A percentile compares a stretch with the other conserved stretches of the same genome.
These are phyloP conservation scores for Lentinula raphanica DNA, from an alignment of 768 basidiomycete species.

Conservation along the genomic window DNA sequence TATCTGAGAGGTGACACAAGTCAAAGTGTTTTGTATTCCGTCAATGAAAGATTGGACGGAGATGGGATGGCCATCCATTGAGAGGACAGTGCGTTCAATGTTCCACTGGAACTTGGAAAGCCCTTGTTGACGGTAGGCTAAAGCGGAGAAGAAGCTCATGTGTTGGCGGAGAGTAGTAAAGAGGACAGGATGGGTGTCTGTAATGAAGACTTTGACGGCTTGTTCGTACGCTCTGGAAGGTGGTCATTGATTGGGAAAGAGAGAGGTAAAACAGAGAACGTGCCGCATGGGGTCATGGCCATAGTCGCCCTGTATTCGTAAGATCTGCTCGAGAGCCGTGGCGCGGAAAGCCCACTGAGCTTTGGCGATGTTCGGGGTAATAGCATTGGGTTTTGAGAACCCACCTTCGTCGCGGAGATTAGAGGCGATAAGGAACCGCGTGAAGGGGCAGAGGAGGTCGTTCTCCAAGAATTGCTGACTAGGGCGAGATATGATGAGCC, in stretches of 20 bases:
- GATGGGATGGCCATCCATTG: not conserved
- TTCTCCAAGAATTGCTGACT: not conserved
- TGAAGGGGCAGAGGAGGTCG: not conserved
- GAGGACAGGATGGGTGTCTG: not conserved
- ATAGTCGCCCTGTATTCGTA: not conserved
- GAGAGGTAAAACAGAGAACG: not conserved
- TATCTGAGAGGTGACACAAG: not conserved
- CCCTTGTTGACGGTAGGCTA: not conserved
- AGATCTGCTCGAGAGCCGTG: not conserved
- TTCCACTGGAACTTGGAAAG: not conserved
- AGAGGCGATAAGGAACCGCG: not conserved
- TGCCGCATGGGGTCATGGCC: not conserved
- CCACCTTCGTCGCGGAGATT: not conserved
- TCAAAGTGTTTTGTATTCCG: not conserved
- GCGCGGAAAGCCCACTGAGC: slow-evolving; percentile 1
- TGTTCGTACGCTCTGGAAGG: not conserved
- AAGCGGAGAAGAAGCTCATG: not conserved
- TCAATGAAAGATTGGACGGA: not conserved
- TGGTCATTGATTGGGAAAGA: not conserved
- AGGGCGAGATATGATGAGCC: not conserved
- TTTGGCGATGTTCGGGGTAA: not conserved
- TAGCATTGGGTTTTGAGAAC: not conserved
- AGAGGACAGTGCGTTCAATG: not conserved
- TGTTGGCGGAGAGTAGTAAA: slow-evolving; percentile 2
- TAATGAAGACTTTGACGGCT: not conserved